Base-by-base conservation (phyloP, 768 basidiomycete genomes). In the Favolaschia claudopus region DNA sequence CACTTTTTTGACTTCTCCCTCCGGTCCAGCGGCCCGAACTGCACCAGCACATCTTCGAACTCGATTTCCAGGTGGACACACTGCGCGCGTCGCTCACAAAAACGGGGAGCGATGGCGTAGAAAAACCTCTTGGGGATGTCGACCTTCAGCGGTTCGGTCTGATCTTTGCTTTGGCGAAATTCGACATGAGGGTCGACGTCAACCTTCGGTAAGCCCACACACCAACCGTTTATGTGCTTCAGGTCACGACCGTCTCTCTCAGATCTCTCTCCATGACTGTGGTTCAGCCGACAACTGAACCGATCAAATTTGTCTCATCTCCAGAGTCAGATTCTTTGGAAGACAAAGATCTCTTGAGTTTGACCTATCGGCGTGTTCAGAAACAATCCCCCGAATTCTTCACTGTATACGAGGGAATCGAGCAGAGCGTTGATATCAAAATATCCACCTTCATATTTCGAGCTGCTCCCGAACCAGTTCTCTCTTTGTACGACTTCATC, bases 401-500 rank as follows among this genome's bases (percentile, higher is more conserved):
- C 62, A 84, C 87, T 1, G 74, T 86, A 5, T 89, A 91, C 73
- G 93, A 95, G 60, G 89, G 91, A 22, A 86, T 95, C 43, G 92
- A 96, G 67, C 96, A 97, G 74, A 91, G 78, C 57, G 85, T 99
- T 55, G 90, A 95, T 67, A 85, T 95, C 63, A 87, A 86, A 65
- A 79, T 99, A 34, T 96, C 96, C 4, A 97, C 96, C 0, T 88
- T 99, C 71, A 84, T 96, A 49, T 89, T 99, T 74, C 86, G 87
- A 54, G 88, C 91, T 4, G 90, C 91, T 8, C 95, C 97, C 0
- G 93, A 95, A 69, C 95, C 96, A 13, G 89, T 98, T 38, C 77
- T 99, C 33, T 83, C 90, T 2, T 74, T 98, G 20, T 99, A 98
- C 74, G 95, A 99, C 76, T 98, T 96, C 77, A 86, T 99, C 73